Base-by-base conservation (phyloP, 495 filamentous ascomycete genomes). In the Neurospora sp. region DNA sequence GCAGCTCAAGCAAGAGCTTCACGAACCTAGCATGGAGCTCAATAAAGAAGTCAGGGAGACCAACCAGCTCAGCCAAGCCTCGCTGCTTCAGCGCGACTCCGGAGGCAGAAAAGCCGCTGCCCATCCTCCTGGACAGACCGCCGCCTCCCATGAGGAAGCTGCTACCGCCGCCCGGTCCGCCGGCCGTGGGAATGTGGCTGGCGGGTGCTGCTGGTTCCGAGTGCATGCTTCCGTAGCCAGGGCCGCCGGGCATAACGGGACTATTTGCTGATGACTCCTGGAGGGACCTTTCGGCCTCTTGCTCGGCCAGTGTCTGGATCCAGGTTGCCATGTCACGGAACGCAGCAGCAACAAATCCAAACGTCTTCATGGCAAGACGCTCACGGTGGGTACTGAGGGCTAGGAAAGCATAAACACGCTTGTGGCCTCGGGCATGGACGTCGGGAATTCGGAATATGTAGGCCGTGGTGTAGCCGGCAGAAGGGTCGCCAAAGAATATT, bases 361-460 rank as follows among this genome's bases (percentile, higher is more conserved):
- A 94, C 1, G 90, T 90, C 75, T 91, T 90, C 80, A 92, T 91
- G 39, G 92, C 92, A 37, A 89, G 85, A 70, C 90, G 88, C 74
- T 93, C 88, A 72, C 92, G 92, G 77, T 93, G 86, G 54, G 87
- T 88, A 75, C 83, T 86, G 72, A 97, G 89, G n/a, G 92, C 93
- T 69, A 97, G 84, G 59, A 98, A 87, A 54, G 94, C 94, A 81
- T 98, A 98, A 54, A 92, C 91, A 73, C 94, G 90, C 76, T 91
- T 89, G 74, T 92, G 90, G 59, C 94, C 94, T 42, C 94, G 93
- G 20, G 94, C 94, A 82, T 94, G 91, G 27, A 94, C 87, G 79
- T 98, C 94, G 20, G 91, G 90, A 11, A 97, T 91, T 31, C 93
- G 93, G 80, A 98, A 97, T 77, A 96, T 91, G 80, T 93, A 97